Evolutionary conservation across 441 rosid species (phyloP), one percentile per base, ranked within the genome.

Genomic region (Euphorbia celastroides): DNA sequence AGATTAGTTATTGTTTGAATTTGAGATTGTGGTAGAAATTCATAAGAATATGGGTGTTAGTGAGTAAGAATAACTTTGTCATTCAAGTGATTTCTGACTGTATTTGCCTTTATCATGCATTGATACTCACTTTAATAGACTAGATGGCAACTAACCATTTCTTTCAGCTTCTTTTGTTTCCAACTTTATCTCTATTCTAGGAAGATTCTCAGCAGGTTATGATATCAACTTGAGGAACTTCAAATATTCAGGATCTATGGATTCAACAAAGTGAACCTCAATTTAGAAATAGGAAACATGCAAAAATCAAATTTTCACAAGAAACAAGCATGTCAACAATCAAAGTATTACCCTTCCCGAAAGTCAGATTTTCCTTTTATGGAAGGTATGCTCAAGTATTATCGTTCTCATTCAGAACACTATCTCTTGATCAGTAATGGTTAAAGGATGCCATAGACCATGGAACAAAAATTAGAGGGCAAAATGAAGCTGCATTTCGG

Each of bases 321-420:
- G n/a, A n/a, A n/a, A n/a, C n/a, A 27, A 57, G 48, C n/a, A 20
- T 31, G 57, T 41, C 23, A 7, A 70, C 31, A 22, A 10, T 70
- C 67, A 66, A 23, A 61, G 16, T 38, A 41, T 56, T 23, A n/a
- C n/a, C n/a, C n/a, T n/a, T n/a, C n/a, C n/a, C n/a, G n/a, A n/a
- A n/a, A n/a, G n/a, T n/a, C n/a, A n/a, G n/a, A n/a, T n/a, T n/a
- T n/a, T n/a, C n/a, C 26, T 9, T 60, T 38, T 60, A 50, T 20
- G 26, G 54, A 68, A 68, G 20, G 36, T 34, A 51, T 59, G 63
- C 69, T 65, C 64, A 64, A 58, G 57, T 27, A 70, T 75, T 83
- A 88, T 92, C 95, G 75, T 86, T 88, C 83, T 88, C 95, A 58
- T 83, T 88, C 64, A 88, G n/a, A n/a, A n/a, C 79, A 89, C 64